Percentiles rank a stretch among this genome's conserved stretches.
phyloP scores from a whole-genome alignment of 75 land plant genomes.

The Sequoiadendron giganteum region DNA sequence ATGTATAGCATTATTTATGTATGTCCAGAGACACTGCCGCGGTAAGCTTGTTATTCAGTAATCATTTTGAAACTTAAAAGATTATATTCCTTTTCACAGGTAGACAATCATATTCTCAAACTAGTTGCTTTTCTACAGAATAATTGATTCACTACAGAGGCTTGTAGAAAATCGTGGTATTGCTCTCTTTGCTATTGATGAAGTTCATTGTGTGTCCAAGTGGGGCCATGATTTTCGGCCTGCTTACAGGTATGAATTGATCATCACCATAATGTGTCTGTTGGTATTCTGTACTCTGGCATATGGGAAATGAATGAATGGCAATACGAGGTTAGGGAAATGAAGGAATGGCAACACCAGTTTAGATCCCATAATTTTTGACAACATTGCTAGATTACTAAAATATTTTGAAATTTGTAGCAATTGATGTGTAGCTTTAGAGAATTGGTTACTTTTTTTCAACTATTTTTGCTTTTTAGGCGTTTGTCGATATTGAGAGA shows the following conservation, averaged over 20 bases:
- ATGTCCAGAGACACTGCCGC: constrained; percentile 80
- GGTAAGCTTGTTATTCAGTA: constrained; percentile 33
- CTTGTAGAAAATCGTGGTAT: constrained; percentile 66
- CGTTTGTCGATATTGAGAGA: constrained; percentile 67
- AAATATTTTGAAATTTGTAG: not conserved
- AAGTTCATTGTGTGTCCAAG: constrained; percentile 84
- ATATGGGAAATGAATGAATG: not conserved
- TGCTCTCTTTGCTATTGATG: constrained; percentile 82
- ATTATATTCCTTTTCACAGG: not conserved
- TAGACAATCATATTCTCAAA: not conserved
- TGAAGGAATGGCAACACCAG: not conserved
- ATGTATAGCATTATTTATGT: constrained; percentile 72
- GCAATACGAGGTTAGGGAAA: not conserved
- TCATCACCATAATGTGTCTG: not conserved
- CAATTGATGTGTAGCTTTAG: not conserved
- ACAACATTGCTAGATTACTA: not conserved
- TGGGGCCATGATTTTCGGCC: constrained; percentile 96
- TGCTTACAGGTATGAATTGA: constrained; percentile 51
- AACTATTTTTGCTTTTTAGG: constrained; percentile 38
- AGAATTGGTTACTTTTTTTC: not conserved
- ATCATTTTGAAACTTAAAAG: not conserved
- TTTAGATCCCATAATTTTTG: not conserved
- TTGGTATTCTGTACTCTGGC: not conserved
- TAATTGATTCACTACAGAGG: constrained; percentile 48
- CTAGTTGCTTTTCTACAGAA: constrained; percentile 26